These are phyloP conservation scores for Talaromyces adpressus DNA, from an alignment of 495 filamentous ascomycete species.

Conservation along the genomic window DNA sequence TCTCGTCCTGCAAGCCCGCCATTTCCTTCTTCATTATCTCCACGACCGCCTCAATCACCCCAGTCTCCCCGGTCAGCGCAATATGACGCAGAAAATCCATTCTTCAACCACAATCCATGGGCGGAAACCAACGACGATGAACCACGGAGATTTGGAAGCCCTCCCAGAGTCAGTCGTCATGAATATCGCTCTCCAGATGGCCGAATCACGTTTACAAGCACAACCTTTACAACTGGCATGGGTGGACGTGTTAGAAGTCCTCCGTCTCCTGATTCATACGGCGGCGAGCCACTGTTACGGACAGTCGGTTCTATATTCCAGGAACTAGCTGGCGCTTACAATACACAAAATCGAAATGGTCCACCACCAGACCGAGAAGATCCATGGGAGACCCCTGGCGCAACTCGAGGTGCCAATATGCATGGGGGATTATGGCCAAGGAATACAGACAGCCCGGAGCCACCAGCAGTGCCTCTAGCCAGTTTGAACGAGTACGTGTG, in stretches of 20 bases:
- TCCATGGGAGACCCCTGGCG: constrained; percentile 3
- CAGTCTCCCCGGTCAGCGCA: not conserved
- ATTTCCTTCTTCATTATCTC: not conserved
- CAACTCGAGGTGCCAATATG: not conserved
- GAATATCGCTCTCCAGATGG: constrained; percentile 43
- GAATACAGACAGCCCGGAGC: constrained; percentile 27
- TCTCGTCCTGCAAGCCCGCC: not conserved
- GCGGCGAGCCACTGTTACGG: constrained; percentile 20
- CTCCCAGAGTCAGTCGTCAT: constrained; percentile 36
- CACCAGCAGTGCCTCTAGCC: constrained; percentile 16
- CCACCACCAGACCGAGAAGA: constrained; percentile 3
- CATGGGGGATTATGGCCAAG: constrained; percentile 23
- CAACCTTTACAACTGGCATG: constrained; percentile 22
- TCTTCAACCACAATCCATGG: constrained; percentile 33
- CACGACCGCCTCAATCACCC: constrained; percentile 1
- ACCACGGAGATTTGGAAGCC: constrained; percentile 40
- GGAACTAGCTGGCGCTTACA: constrained; percentile 20
- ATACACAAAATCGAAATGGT: constrained; percentile 7
- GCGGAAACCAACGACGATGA: constrained; percentile 31
- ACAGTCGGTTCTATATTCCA: constrained; percentile 27
- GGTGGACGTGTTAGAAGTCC: constrained; percentile 12
- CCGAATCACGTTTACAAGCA: constrained; percentile 30
- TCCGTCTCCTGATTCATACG: not conserved
- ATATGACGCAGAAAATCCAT: constrained; percentile 16
- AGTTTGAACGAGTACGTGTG: constrained; percentile 31